Base-by-base conservation (phyloP, 176 grass and related monocot species). In the Tuctoria greenei region DNA sequence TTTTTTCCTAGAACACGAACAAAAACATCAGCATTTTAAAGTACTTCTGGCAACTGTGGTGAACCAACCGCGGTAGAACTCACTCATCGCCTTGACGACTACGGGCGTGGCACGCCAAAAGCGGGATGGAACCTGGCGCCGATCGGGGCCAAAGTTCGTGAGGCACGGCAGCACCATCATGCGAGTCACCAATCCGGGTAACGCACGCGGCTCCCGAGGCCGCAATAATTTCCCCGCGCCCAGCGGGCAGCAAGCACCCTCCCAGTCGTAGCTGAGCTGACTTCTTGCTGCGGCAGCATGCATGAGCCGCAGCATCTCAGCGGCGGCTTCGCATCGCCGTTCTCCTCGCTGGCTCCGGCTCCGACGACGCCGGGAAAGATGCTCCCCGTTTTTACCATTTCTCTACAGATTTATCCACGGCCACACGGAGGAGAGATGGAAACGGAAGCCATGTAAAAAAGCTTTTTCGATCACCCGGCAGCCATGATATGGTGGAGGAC, bases 201-300 rank as follows among this genome's bases (percentile, higher is more conserved):
- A 67, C 34, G 67, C 2, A 69, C 80, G 55, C 70, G 62, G 1
- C 76, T 56, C 64, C 86, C 86, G 24, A 88, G 55, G 75, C 70
- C 45, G 37, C 86, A 83, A 88, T 83, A 64, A 88, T 83, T 83
- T 79, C 69, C 69, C 80, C 74, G 75, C 75, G 13, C 74, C 45
- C 0, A 64, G 44, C 44, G 49, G 61, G 37, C 76, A 52, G 31
- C 80, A 13, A 18, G 68, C 25, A 35, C 34, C 64, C 13, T 4
- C 16, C 45, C 16, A 51, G 49, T 51, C 17, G 49, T 51, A 51
- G 47, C 47, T 51, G 47, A 62, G 74, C 74, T 83, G 86, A 83
- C 80, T 63, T 62, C 51, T 65, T 82, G 58, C 70, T 34, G 52
- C 11, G 23, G 63, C n/a, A 4, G n/a, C 36, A 6, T 0, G n/a